These are phyloP conservation scores for Canariomyces notabilis DNA, from an alignment of 2,329 filamentous ascomycete genomes.

Conservation along the genomic window DNA sequence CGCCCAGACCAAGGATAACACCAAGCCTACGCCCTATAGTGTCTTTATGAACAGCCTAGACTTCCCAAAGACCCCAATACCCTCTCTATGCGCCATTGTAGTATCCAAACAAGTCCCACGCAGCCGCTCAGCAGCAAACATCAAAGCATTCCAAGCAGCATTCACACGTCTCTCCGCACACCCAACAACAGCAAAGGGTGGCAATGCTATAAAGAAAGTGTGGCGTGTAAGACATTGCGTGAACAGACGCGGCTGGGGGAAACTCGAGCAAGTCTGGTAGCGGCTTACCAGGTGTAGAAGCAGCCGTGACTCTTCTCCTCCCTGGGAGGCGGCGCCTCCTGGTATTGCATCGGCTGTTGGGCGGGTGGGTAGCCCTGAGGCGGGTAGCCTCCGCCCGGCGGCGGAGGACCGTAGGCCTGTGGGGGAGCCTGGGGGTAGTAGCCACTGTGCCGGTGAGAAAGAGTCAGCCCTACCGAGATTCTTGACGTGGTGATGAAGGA, in stretches of 20 bases:
- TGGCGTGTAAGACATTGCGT: not conserved
- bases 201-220: conserved; percentile 31
- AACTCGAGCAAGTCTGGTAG: not conserved
- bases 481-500: not conserved
- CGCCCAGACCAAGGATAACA: too few relatives aligned
- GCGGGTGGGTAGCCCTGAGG: conserved; percentile 5
- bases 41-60: too few relatives aligned
- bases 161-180: conserved; percentile 41
- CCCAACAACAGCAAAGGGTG: conserved; percentile 41
- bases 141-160: conserved; percentile 39
- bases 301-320: conserved; percentile 40
- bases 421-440: conserved; percentile 4
- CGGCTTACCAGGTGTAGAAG: conserved; percentile 35
- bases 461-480: not conserved
- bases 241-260: not conserved
- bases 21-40: too few relatives aligned
- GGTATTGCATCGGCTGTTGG: conserved; percentile 31
- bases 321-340: conserved; percentile 31
- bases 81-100: too few relatives aligned
- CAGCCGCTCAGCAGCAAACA: conserved; percentile 31
- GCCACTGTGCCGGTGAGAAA: not conserved
- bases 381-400: conserved; percentile 4
- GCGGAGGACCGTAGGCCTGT: conserved; percentile 11
- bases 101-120: not conserved
- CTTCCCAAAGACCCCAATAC: too few relatives aligned